These are phyloP conservation scores for Tremella fuciformis DNA, from an alignment of 768 basidiomycete species.

Conservation along the genomic window DNA sequence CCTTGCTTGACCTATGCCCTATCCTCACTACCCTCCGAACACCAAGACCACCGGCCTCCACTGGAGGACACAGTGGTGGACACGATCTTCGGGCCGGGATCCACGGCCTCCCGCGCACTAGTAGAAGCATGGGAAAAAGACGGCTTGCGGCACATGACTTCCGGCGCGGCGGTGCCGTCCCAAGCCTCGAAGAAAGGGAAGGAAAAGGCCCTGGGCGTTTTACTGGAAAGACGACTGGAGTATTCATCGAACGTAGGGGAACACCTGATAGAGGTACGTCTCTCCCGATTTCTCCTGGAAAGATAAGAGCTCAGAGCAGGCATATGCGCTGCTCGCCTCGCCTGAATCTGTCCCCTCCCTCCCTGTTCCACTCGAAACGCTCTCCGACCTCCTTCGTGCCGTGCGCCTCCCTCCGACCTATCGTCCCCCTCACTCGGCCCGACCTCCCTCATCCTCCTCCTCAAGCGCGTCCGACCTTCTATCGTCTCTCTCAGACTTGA, in stretches of 20 bases:
- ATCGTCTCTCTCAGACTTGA: background rate
- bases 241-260: conserved; percentile 33
- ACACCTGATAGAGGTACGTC: conserved; percentile 40
- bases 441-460: conserved; percentile 1
- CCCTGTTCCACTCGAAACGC: conserved; percentile 23
- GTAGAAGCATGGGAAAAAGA: conserved; percentile 35
- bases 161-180: conserved; percentile 1
- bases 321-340: conserved; percentile 32
- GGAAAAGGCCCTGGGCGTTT: conserved; percentile 13
- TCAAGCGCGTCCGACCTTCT: background rate
- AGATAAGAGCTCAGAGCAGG: conserved; percentile 13
- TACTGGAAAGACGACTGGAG: conserved; percentile 22
- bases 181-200: background rate
- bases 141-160: conserved; percentile 18
- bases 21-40: conserved; percentile 11
- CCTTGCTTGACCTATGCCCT: conserved; percentile 30
- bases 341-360: conserved; percentile 28
- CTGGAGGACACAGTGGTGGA: conserved; percentile 24
- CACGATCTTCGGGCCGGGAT: conserved; percentile 34
- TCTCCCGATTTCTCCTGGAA: background rate
- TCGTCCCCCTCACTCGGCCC: conserved; percentile 12
- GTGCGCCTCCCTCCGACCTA: conserved; percentile 9
- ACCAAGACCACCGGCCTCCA: conserved; percentile 25
- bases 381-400: conserved; percentile 10
- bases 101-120: conserved; percentile 21